Evolutionary conservation across 108 stramenopile genomes (phyloP), one percentile per base, ranked within the genome.

Genomic region (Pinguiococcus pyrenoidosus): DNA sequence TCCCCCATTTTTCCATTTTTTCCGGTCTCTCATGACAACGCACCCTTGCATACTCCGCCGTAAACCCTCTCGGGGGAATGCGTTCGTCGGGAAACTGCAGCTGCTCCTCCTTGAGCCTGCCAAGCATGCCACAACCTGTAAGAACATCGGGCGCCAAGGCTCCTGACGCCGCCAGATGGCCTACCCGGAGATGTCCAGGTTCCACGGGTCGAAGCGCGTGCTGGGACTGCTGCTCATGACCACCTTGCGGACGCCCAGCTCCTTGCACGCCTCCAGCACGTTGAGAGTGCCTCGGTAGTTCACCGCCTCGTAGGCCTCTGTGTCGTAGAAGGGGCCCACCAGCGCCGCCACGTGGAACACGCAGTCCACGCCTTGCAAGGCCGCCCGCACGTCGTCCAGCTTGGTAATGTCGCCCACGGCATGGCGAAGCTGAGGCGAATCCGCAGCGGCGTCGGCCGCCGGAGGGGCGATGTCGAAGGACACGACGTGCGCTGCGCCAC

Each of bases 301-400:
- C 37, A 95, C 92, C 18, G 72, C 72, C 34, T 64, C 54, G 47
- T 89, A 96, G 22, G 70, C 58, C 16, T 79, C 63, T 18, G 54
- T 49, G 7, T 72, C 63, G 57, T 90, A 85, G 55, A 88, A 93
- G 37, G 95, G 95, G 6, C 95, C 95, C 26, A 96, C 95, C 46
- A 87, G 70, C 2, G 95, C 95, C 14, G 84, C 95, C 57, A 88
- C 87, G 66, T 96, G 95, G 71, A 71, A 96, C 4, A 90, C 82
- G 50, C 78, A 66, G 51, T 88, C 87, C 7, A 82, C 68, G 5
- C 83, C 73, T 1, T 71, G 26, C 37, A 83, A 80, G 12, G 83
- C 86, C 39, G 80, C 72, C 44, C 67, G 22, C 14, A 89, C 86
- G 7, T 79, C 82, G n/a, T 71, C 62, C 16, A 59, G 55, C 32